phyloP scores from a whole-genome alignment of 192 early-diverging fungal species.

The Backusella psychrophila region DNA sequence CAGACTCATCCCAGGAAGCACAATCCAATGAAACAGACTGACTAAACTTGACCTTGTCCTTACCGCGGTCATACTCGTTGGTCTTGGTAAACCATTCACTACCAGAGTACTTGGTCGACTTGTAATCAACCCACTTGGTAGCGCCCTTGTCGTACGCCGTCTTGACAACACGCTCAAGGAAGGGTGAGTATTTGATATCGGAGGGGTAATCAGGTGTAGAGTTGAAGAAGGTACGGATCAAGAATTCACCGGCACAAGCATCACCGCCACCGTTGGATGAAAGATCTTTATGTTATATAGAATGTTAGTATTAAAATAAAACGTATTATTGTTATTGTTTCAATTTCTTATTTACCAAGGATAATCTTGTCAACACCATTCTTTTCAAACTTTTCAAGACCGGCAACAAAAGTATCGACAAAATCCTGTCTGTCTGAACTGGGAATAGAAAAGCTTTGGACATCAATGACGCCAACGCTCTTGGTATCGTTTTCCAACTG shows the following conservation, averaged over 20 bases:
- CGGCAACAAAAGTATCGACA: slow-evolving; percentile 21
- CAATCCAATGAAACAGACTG: slow-evolving; percentile 31
- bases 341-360: slow-evolving; percentile 10
- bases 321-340: too few species aligned
- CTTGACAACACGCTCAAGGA: slow-evolving; percentile 26
- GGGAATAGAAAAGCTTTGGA: slow-evolving; percentile 32
- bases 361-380: slow-evolving; percentile 34
- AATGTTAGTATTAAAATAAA: neutral
- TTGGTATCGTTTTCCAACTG: slow-evolving; percentile 17
- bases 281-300: slow-evolving; percentile 11
- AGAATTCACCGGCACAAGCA: slow-evolving; percentile 37
- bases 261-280: slow-evolving; percentile 38
- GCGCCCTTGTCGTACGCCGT: slow-evolving; percentile 16
- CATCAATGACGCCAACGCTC: slow-evolving; percentile 31
- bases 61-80: slow-evolving; percentile 20
- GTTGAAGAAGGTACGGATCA: slow-evolving; percentile 31
- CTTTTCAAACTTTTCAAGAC: slow-evolving; percentile 24
- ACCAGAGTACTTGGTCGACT: slow-evolving; percentile 10
- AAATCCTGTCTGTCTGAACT: slow-evolving; percentile 25
- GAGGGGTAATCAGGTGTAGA: slow-evolving; percentile 34
- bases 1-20: slow-evolving; percentile 16
- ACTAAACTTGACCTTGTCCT: slow-evolving; percentile 19
- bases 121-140: slow-evolving; percentile 35
- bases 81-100: slow-evolving; percentile 27
- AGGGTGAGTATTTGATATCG: slow-evolving; percentile 34